A percentile compares a stretch with the other conserved stretches of the same genome.
phyloP scores from a whole-genome alignment of 2,329 filamentous ascomycete species.

The Chaetomium sp. region DNA sequence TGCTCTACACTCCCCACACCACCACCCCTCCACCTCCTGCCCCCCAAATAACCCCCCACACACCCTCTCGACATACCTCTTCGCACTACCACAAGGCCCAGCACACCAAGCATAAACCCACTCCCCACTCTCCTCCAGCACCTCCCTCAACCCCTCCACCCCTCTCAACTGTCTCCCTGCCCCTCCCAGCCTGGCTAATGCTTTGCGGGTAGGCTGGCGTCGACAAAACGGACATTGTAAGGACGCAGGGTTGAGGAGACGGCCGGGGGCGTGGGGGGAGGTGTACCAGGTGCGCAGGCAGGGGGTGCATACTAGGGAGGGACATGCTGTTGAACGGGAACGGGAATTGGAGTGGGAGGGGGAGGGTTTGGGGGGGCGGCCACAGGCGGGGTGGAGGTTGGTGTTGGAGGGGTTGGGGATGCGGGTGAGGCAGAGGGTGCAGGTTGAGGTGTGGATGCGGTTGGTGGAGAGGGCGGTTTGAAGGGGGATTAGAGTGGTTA shows the following conservation, averaged over 20 bases:
- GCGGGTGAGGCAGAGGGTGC: slow-evolving; percentile 41
- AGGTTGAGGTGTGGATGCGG: slow-evolving; percentile 33
- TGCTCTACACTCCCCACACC: slow-evolving; percentile 38
- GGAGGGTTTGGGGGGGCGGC: slow-evolving; percentile 25
- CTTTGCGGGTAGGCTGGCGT: slow-evolving; percentile 33
- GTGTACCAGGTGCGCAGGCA: slow-evolving; percentile 42
- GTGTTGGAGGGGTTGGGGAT: slow-evolving; percentile 32
- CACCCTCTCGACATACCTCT: slow-evolving; percentile 35
- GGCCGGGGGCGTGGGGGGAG: slow-evolving; percentile 34
- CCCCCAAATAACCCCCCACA: too few species aligned
- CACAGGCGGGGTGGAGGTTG: slow-evolving; percentile 37
- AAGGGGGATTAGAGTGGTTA: slow-evolving; percentile 31
- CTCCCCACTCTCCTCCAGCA: slow-evolving; percentile 34
- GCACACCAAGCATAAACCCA: slow-evolving; percentile 46
- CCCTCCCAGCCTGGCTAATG: slow-evolving; percentile 28
- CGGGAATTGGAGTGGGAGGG: too few species aligned
- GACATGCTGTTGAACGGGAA: slow-evolving; percentile 29
- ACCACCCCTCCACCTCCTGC: slow-evolving; percentile 33
- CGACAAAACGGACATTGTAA: slow-evolving; percentile 46
- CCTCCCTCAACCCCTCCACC: slow-evolving; percentile 33
- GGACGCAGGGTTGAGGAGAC: slow-evolving; percentile 41
- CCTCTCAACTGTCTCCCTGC: slow-evolving; percentile 25
- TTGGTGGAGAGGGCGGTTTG: slow-evolving; percentile 33
- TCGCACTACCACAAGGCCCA: slow-evolving; percentile 34
- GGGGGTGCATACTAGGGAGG: slow-evolving; percentile 36